Conservation (phyloP, 495 filamentous ascomycete species). For the Hypoxylon cercidicola region DNA sequence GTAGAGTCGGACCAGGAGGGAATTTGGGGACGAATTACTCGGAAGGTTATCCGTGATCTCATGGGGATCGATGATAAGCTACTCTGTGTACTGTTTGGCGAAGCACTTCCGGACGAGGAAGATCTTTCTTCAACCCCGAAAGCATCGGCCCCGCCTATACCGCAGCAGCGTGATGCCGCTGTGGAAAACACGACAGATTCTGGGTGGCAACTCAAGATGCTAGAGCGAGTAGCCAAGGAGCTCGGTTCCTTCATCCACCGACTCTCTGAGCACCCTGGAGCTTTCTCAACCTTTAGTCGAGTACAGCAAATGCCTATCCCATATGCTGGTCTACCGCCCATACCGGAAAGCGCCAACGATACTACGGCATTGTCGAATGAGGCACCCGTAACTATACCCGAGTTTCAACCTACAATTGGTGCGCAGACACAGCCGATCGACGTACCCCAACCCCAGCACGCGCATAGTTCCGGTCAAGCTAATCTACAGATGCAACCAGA, state of each 20-base stretch:
- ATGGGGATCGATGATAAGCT: conserved; percentile 90
- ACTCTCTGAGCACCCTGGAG: conserved; percentile 79
- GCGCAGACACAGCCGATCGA: conserved; percentile 41
- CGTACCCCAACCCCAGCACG: conserved; percentile 32
- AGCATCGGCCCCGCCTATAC: conserved; percentile 39
- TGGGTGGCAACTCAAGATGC: conserved; percentile 78
- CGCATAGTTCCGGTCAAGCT: conserved; percentile 21
- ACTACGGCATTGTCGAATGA: conserved; percentile 29
- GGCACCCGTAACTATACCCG: conserved; percentile 45
- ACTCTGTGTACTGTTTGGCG: conserved; percentile 87
- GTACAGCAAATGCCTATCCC: conserved; percentile 62
- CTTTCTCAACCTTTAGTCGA: conserved; percentile 79
- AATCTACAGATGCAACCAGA: conserved; percentile 35
- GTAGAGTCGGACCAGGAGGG: conserved; percentile 62
- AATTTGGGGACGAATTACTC: conserved; percentile 83
- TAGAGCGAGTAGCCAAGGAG: conserved; percentile 87
- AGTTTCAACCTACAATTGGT: conserved; percentile 62
- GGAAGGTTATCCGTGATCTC: conserved; percentile 85
- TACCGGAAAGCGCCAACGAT: conserved; percentile 58
- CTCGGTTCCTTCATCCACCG: conserved; percentile 85
- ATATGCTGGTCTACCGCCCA: conserved; percentile 65
- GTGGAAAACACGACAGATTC: conserved; percentile 55
- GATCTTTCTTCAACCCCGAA: conserved; percentile 56
- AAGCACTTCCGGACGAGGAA: conserved; percentile 73
- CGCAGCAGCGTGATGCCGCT: conserved; percentile 19